Evolutionary conservation across 2,329 filamentous ascomycete species (phyloP).

Genomic region (Lachnellula subtilissima): DNA sequence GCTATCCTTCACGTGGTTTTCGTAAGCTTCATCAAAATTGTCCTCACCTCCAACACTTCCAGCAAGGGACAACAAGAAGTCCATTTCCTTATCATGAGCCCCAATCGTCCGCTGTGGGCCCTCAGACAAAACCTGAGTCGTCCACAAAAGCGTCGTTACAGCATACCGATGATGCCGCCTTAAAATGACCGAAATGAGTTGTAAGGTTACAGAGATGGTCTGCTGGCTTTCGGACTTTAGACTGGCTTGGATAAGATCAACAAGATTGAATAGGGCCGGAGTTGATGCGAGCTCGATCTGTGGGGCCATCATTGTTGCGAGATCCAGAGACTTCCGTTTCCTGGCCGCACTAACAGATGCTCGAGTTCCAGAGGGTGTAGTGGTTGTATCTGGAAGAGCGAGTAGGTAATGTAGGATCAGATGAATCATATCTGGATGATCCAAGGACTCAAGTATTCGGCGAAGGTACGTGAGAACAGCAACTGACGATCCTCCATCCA

Average conservation of each 20-base stretch:
- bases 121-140: slow-evolving; percentile 51
- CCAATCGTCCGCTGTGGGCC: slow-evolving; percentile 62
- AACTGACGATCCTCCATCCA: slow-evolving; percentile 93
- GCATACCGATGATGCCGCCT: slow-evolving; percentile 86
- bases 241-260: slow-evolving; percentile 84
- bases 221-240: slow-evolving; percentile 79
- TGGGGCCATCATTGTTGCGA: slow-evolving; percentile 73
- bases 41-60: slow-evolving; percentile 63
- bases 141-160: slow-evolving; percentile 68
- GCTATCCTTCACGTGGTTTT: slow-evolving; percentile 66
- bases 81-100: slow-evolving; percentile 69
- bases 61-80: slow-evolving; percentile 65
- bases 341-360: slow-evolving; percentile 63
- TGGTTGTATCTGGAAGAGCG: slow-evolving; percentile 61
- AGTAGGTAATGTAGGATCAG: slow-evolving; percentile 90
- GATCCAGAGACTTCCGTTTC: slow-evolving; percentile 82
- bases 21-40: slow-evolving; percentile 69
- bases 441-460: slow-evolving; percentile 82
- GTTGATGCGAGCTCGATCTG: slow-evolving; percentile 70
- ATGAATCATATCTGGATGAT: slow-evolving; percentile 91
- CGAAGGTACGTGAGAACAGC: slow-evolving; percentile 91
- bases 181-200: slow-evolving; percentile 79
- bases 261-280: slow-evolving; percentile 85
- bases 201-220: slow-evolving; percentile 83
- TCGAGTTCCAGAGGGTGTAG: slow-evolving; percentile 30